Base-by-base conservation (phyloP, 257 asterid species). In the Solanum sparsipilum region DNA sequence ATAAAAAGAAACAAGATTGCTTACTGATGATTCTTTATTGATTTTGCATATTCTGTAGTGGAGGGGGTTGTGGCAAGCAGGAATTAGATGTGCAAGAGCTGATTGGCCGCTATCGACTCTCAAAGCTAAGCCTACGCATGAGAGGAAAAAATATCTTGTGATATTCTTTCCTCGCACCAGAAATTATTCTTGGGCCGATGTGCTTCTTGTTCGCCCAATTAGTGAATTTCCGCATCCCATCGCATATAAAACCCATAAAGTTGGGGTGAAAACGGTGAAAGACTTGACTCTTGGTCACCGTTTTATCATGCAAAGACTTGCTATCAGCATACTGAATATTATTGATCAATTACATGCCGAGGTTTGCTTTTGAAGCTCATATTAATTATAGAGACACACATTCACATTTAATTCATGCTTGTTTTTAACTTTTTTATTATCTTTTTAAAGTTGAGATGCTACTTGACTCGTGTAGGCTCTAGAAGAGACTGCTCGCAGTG, bases 21-120 rank as follows among this genome's bases (percentile, higher is more conserved):
- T 48, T 87, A 21, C 84, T 92, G 84, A 91, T 56, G 56, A 31
- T 78, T 83, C 46, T 88, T 44, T 87, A 46, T 79, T 88, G 88
- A 85, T 71, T n/a, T 87, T 78, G 68, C 56, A 86, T 88, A 72
- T 65, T 78, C 85, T 88, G 85, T 86, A 97, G 99, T 96, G 99
- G 99, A 95, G 99, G 91, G 99, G 99, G 87, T 90, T 93, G 90
- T 97, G 99, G 99, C 99, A 97, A 90, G 93, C 99, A 56, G 99
- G 99, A 92, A 97, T 97, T 82, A 94, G 93, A 91, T 97, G 99
- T 86, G 96, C 97, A 23, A 92, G 96, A 92, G 95, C 93, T 84
- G 99, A 97, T 88, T 95, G 99, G 98, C 99, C 99, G 65, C 90
- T 97, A 88, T 88, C 98, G 86, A 95, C 99, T 91, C 86, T 96